Evolutionary conservation across 148 eudicot genomes (phyloP).

Genomic region (Amaranthus cruentus): DNA sequence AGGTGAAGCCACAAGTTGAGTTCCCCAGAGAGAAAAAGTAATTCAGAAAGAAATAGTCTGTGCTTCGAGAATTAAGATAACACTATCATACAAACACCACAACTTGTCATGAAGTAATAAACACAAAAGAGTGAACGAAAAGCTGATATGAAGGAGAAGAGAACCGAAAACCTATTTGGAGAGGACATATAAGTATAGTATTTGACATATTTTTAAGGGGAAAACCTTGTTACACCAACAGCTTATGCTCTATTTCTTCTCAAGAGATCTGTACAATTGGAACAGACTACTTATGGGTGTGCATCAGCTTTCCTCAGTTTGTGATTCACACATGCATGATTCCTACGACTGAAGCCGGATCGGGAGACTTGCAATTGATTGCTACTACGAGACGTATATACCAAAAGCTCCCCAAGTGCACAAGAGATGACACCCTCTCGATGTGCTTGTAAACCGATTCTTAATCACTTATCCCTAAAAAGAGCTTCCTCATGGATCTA

Average conservation of each 20-base stretch:
- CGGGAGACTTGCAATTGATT: neutral
- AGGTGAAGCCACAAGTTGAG: neutral
- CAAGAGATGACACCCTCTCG: neutral
- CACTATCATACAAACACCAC: neutral
- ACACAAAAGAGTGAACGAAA: no score
- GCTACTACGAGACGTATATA: neutral
- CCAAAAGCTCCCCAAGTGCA: neutral
- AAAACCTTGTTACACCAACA: neutral
- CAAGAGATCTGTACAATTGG: neutral
- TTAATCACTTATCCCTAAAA: neutral
- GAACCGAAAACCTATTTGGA: neutral
- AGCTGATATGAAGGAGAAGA: neutral
- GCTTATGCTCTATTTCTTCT: neutral
- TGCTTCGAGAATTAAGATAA: neutral
- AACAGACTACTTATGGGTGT: neutral
- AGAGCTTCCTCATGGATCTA: neutral
- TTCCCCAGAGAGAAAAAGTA: conserved; percentile 1
- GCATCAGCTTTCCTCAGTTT: neutral
- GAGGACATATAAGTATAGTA: neutral
- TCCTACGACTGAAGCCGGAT: neutral
- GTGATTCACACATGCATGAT: neutral
- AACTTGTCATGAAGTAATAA: neutral
- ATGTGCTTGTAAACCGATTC: neutral
- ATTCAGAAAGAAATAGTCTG: neutral
- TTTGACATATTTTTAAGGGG: neutral